Evolutionary conservation across 768 basidiomycete species (phyloP), one percentile per base, ranked within the genome.

Genomic region (Mycena vulgaris): DNA sequence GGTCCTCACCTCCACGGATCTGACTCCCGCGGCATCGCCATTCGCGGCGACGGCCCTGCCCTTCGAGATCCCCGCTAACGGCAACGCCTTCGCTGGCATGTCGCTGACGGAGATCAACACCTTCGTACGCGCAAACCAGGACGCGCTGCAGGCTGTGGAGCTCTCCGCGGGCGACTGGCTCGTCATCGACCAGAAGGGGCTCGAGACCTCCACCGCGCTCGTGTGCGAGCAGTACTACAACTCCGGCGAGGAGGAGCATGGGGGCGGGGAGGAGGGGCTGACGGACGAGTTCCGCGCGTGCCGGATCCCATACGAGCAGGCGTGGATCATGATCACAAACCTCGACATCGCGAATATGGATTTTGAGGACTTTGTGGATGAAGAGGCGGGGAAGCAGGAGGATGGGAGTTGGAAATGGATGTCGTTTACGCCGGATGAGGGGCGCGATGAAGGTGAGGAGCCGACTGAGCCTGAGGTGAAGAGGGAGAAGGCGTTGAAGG

Each of bases 171-270:
- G 14, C 19, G 11, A 56, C 51, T 71, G 70, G 70, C 27, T 67
- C 13, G 30, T 71, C 16, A 57, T 71, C 48, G 70, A 71, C 55
- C 60, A 71, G 52, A 39, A 17, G 21, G 65, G 70, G 7, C 55
- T 67, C 10, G 70, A 63, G 37, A 63, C 70, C 4, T 63, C 65
- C 16, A 71, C 70, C 35, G 67, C 65, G 11, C 31, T 67, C 21
- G 70, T 67, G 16, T 61, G 58, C 48, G 60, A 67, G 55, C 70
- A 45, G 55, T 33, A 49, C n/a, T 66, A 63, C 31, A 33, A 70
- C 31, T 10, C 7, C 28, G 48, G 39, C 2, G 62, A 58, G 3
- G 63, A 49, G 3, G 57, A 42, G 8, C 27, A n/a, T 17, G 56
- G 49, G 37, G 27, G 62, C 45, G 11, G 48, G 31, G 33, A n/a